A percentile compares a stretch with the other conserved stretches of the same genome.
Evolutionary conservation across 1,284 basidiomycete species (phyloP).

Genomic region (Ganoderma resinaceum): DNA sequence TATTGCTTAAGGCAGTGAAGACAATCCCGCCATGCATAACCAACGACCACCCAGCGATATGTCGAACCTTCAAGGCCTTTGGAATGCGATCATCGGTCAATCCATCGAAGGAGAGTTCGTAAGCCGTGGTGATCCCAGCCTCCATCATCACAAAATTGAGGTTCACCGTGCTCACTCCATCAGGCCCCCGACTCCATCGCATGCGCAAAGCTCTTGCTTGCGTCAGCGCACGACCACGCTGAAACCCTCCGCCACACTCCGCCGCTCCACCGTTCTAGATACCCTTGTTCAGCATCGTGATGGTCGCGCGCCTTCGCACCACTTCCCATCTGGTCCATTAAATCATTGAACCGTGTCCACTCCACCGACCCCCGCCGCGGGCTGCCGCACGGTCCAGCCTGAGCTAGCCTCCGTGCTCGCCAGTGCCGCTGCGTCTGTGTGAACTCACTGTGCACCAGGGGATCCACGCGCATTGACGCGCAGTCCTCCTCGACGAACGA

Average conservation of each 20-base stretch:
- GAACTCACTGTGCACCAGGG: neutral
- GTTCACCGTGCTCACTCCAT: neutral
- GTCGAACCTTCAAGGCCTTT: too few relatives aligned
- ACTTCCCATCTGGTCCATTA: neutral
- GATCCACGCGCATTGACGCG: neutral
- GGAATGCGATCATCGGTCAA: neutral
- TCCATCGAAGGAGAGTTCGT: neutral
- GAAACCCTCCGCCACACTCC: neutral
- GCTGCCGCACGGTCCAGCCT: neutral
- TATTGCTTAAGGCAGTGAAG: neutral
- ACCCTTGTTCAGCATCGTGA: neutral
- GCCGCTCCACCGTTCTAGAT: neutral
- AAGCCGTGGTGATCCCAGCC: neutral
- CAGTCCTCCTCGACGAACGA: too few relatives aligned
- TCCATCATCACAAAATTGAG: neutral
- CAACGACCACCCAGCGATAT: neutral
- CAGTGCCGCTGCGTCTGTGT: neutral
- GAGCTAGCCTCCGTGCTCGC: neutral
- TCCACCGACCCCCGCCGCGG: too few relatives aligned
- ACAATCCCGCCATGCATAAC: neutral
- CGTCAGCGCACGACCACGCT: neutral
- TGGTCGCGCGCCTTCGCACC: neutral
- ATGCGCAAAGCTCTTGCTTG: too few relatives aligned
- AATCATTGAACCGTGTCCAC: neutral
- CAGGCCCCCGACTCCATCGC: neutral